Evolutionary conservation across 768 basidiomycete species (phyloP).

Genomic region (Boletus huronensis): DNA sequence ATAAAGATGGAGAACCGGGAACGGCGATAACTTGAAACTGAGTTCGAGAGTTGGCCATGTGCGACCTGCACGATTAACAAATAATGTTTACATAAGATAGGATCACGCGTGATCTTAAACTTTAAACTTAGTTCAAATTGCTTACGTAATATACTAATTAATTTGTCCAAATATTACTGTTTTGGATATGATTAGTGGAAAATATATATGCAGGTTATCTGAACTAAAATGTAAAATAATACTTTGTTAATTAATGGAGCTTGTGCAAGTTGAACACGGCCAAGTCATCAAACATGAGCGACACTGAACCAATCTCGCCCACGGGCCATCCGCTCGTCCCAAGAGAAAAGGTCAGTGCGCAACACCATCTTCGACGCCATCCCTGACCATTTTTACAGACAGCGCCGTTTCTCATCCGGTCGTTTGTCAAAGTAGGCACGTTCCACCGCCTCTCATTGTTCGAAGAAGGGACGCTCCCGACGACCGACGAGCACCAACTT

Average conservation of each 20-base stretch:
- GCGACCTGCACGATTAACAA: neutral
- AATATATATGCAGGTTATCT: too few relatives aligned
- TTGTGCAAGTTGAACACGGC: neutral
- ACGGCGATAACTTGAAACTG: neutral
- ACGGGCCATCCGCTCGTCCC: conserved; percentile 47
- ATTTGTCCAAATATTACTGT: too few relatives aligned
- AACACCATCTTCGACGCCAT: neutral
- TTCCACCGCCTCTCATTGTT: conserved; percentile 74
- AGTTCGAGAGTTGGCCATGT: too few relatives aligned
- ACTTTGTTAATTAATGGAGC: too few relatives aligned
- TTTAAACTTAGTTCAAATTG: too few relatives aligned
- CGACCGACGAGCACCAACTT: conserved; percentile 77
- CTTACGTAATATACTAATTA: too few relatives aligned
- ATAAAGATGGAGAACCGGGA: neutral
- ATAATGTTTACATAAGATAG: neutral
- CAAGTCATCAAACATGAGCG: conserved; percentile 20
- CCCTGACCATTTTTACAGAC: conserved; percentile 42
- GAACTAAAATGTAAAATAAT: too few relatives aligned
- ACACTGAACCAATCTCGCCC: conserved; percentile 42
- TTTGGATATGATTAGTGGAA: too few relatives aligned
- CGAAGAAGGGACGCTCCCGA: conserved; percentile 73
- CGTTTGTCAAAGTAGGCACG: conserved; percentile 77
- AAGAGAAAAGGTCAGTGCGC: conserved; percentile 50
- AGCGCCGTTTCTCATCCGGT: conserved; percentile 75
- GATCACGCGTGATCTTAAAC: too few relatives aligned